Evolutionary conservation across 2,329 filamentous ascomycete species (phyloP).

Genomic region (Sporothrix phasma): DNA sequence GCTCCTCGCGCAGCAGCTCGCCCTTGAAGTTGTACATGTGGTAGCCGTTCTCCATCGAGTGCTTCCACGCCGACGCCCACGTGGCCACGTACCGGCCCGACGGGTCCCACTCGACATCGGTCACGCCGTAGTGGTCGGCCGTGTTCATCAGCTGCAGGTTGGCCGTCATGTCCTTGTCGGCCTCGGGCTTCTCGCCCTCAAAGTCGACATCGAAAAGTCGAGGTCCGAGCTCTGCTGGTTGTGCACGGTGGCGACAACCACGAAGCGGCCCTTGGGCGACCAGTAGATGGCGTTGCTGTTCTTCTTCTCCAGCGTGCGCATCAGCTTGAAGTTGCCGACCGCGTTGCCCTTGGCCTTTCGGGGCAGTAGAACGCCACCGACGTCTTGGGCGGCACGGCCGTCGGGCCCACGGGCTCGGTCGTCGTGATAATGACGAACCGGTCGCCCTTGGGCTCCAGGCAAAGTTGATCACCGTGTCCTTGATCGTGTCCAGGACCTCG

Average conservation of each 20-base stretch:
- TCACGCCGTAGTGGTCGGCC: slow-evolving; percentile 92
- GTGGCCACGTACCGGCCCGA: slow-evolving; percentile 90
- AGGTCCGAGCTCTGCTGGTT: slow-evolving; percentile 91
- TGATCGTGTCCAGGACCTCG: slow-evolving; percentile 94
- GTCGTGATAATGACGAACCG: slow-evolving; percentile 96
- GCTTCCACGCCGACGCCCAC: slow-evolving; percentile 91
- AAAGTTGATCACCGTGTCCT: slow-evolving; percentile 98
- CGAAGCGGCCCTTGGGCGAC: slow-evolving; percentile 91
- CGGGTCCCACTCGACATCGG: slow-evolving; percentile 96
- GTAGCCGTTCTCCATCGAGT: slow-evolving; percentile 99
- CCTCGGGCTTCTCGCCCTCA: slow-evolving; percentile 89
- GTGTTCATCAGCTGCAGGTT: slow-evolving; percentile 93
- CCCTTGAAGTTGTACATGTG: slow-evolving; percentile 97
- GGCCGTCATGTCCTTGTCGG: slow-evolving; percentile 85
- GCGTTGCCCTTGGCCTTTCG: slow-evolving; percentile 78
- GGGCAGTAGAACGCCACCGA: slow-evolving; percentile 93
- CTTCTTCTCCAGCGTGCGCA: slow-evolving; percentile 95
- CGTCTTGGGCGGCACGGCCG: slow-evolving; percentile 85
- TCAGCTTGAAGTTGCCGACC: slow-evolving; percentile 90
- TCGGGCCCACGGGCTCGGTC: slow-evolving; percentile 66
- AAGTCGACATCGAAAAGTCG: slow-evolving; percentile 98
- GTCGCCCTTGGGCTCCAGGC: slow-evolving; percentile 97
- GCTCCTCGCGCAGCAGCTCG: slow-evolving; percentile 78
- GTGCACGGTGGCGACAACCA: slow-evolving; percentile 84
- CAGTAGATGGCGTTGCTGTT: slow-evolving; percentile 99